Evolutionary conservation across 2,329 filamentous ascomycete genomes (phyloP), one percentile per base, ranked within the genome.

Genomic region (Coniella lustricola): DNA sequence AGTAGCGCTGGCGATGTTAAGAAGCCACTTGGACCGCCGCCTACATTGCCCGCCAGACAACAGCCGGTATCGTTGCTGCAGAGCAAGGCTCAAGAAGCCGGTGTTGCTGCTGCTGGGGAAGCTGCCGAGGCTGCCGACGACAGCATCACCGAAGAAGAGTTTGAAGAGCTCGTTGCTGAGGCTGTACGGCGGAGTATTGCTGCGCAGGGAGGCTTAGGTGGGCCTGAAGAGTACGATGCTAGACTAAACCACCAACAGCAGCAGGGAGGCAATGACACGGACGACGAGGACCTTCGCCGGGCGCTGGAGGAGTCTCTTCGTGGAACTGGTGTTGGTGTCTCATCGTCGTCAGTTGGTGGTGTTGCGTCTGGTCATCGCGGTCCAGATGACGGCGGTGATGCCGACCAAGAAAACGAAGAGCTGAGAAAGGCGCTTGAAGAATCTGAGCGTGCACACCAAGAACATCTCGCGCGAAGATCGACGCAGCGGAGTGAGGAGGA

Each of bases 401-500:
- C n/a, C n/a, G n/a, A n/a, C n/a, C n/a, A 65, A 0, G 67, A 69
- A 3, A 72, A 76, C 21, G 64, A 71, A 40, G 64, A 74, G 45
- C 56, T 80, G 3, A 64, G 68, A 34, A 69, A 64, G 9, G 76
- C 70, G 1, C 65, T 80, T 32, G 69, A 70, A 41, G 71, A 70
- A 44, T 75, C 71, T 0, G 67, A 71, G 55, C 64, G 65, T 7
- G 68, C 66, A 12, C 72, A 76, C 20, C 63, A 64, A 45, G 63
- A 71, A 31, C 64, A 75, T 46, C 57, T 72, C 55, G 64, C 67
- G 37, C 65, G 68, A 21, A 17, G 29, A 16, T 36, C 49, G 21
- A 40, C 48, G 3, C 65, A 70, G 32, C 62, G 64, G 59, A 77
- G 73, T 0, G 85, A 90, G 59, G 85, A 90, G 60, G 79, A 88